Conservation (phyloP, 2,329 filamentous ascomycete genomes). For the Fusarium circinatum region DNA sequence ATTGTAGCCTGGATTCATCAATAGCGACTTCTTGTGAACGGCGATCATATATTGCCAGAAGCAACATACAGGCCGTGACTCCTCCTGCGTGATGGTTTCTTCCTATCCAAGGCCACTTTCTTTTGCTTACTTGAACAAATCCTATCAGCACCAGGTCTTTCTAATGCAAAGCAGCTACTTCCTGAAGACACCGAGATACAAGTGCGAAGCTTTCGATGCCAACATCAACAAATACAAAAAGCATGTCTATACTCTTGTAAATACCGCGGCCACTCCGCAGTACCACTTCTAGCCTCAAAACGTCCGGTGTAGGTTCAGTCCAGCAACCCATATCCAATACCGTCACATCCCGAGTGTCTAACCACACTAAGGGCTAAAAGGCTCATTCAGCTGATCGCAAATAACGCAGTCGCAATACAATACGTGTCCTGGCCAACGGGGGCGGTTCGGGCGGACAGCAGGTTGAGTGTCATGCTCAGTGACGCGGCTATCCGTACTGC, state of each 20-base stretch:
- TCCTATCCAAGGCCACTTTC: too few relatives aligned
- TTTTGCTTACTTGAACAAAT: neutral
- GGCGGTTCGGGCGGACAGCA: neutral
- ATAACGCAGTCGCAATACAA: neutral
- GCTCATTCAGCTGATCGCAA: neutral
- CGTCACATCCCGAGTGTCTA: neutral
- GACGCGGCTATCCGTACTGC: neutral
- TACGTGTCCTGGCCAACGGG: neutral
- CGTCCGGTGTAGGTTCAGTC: neutral
- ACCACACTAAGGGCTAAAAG: neutral
- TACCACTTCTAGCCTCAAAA: neutral
- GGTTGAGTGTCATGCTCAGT: neutral
- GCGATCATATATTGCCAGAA: too few relatives aligned
- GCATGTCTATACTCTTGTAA: rapidly evolving
- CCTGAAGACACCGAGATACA: neutral
- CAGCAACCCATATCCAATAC: neutral
- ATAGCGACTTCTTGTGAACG: too few relatives aligned
- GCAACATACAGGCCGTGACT: too few relatives aligned
- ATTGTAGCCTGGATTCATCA: too few relatives aligned
- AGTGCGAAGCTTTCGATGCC: neutral
- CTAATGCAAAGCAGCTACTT: rapidly evolving
- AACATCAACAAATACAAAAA: neutral
- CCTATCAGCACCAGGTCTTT: neutral
- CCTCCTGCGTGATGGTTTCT: too few relatives aligned
- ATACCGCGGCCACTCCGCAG: neutral